Percentiles rank a stretch among this genome's conserved stretches.
Evolutionary conservation across 345 rosid species (phyloP).

Genomic region (Citrus reticulata): DNA sequence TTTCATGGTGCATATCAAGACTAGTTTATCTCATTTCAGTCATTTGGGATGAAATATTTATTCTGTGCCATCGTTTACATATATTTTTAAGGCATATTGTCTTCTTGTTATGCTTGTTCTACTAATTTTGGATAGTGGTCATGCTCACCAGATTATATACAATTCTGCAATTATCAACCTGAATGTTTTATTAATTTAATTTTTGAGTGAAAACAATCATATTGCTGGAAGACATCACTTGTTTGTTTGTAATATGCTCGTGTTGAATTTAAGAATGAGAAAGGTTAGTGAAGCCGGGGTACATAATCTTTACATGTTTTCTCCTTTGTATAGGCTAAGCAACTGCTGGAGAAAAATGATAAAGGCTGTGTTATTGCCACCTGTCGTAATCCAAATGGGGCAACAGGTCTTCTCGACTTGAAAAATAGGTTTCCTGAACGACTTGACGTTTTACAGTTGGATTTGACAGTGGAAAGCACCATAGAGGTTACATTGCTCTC

Average conservation of each 20-base stretch:
- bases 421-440: constrained; percentile 62
- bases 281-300: neutral
- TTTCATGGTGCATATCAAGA: neutral
- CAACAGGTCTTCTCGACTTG: constrained; percentile 56
- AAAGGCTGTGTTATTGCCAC: constrained; percentile 81
- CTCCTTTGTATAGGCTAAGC: constrained; percentile 47
- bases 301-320: neutral
- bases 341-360: constrained; percentile 58
- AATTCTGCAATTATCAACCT: neutral
- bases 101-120: neutral
- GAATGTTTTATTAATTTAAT: neutral
- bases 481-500: constrained; percentile 51
- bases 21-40: neutral
- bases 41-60: neutral
- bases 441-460: constrained; percentile 56
- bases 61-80: neutral
- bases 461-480: constrained; percentile 63
- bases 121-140: neutral
- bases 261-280: neutral
- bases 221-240: neutral
- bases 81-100: neutral
- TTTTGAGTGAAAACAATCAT: neutral
- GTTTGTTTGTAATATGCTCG: neutral
- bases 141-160: neutral
- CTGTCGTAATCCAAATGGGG: constrained; percentile 61